Base-by-base conservation (phyloP, 768 basidiomycete genomes). In the Fibroporia radiculosa region DNA sequence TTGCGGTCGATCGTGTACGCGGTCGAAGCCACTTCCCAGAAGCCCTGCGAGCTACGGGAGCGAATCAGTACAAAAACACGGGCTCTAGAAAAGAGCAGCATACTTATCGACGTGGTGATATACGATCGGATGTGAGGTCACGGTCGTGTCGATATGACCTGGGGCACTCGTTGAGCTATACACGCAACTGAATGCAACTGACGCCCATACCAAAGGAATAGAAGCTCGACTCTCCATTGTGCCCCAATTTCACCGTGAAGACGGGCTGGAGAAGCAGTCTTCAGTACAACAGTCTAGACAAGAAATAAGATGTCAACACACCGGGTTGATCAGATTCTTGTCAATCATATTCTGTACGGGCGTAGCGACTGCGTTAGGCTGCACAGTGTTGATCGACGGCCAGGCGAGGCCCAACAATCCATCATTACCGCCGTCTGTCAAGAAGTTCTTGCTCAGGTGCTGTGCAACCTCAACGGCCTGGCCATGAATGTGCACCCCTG, bases 261-360 rank as follows among this genome's bases (percentile, higher is more conserved):
- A 66, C 51, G 6, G 61, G 60, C 53, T 62, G 41, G 3, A n/a
- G 5, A 42, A 18, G 5, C 36, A 14, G n/a, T 13, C 4, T 4
- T 27, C 19, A n/a, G n/a, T 3, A 23, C 20, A 18, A 45, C 27
- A 11, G 13, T 8, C 16, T 10, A 14, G n/a, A 20, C 36, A 16
- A 38, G 4, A 38, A 23, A 7, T 27, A 36, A 10, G 10, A 29
- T 20, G 22, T 19, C 22, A 10, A 26, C 42, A 41, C 14, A 56
- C 55, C 19, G 53, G 53, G 35, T 52, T 22, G 45, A 65, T 61
- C 27, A 68, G 44, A 13, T 52, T 53, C 52, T 66, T 59, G 20
- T 56, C 57, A 40, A 69, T 66, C 61, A 67, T 61, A 47, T 67
- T 66, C 59, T 67, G 53, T 13, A 69, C 61, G 6, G 66, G 67